These are phyloP conservation scores for Arthrocladium fulminans DNA, from an alignment of 2,329 filamentous ascomycete species.

Conservation along the genomic window DNA sequence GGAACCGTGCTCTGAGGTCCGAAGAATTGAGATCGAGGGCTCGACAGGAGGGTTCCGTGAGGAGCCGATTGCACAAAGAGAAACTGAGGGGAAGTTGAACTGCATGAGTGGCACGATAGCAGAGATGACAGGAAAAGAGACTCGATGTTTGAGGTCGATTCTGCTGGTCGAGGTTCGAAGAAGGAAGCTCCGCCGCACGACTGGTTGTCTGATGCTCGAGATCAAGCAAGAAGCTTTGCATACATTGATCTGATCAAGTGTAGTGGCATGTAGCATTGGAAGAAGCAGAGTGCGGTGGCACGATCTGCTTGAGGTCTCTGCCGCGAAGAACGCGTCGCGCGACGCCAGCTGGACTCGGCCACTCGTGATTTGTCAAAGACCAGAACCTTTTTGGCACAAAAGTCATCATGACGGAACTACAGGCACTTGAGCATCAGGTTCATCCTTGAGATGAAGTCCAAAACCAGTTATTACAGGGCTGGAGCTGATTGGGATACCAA, in stretches of 20 bases:
- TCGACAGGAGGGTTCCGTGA: conserved; percentile 25
- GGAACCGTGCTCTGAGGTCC: conserved; percentile 52
- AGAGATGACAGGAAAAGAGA: not conserved
- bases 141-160: conserved; percentile 1
- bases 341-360: too few species aligned
- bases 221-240: not conserved
- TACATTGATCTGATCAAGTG: not conserved
- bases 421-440: too few species aligned
- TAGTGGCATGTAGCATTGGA: not conserved
- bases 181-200: not conserved
- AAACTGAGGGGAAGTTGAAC: conserved; percentile 70
- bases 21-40: conserved; percentile 43
- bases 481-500: too few species aligned
- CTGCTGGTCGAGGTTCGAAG: not conserved
- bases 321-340: too few species aligned
- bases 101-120: conserved; percentile 42
- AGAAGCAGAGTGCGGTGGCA: too few species aligned
- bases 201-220: not conserved
- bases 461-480: too few species aligned
- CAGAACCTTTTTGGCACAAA: too few species aligned
- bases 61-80: conserved; percentile 61
- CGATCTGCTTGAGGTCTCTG: too few species aligned
- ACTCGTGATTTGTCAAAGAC: too few species aligned
- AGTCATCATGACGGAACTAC: too few species aligned
- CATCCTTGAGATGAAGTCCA: too few species aligned